Percentiles rank a stretch among this genome's conserved stretches.
phyloP scores from a whole-genome alignment of 176 grass and related monocot genomes.

The Oryza glumipatula region DNA sequence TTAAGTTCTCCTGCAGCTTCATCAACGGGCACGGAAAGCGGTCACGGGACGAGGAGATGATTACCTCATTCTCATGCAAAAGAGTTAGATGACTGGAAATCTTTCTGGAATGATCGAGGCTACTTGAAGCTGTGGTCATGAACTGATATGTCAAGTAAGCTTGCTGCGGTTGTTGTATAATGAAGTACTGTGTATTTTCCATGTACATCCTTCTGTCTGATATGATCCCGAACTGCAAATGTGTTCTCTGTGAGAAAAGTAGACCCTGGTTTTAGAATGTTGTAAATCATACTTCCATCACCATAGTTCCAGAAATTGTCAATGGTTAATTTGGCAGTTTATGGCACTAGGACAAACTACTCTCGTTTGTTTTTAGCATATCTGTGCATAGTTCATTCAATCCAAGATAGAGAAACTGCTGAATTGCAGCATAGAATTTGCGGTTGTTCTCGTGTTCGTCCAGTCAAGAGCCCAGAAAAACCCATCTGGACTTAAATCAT shows the following conservation, averaged over 20 bases:
- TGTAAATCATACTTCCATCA: background rate
- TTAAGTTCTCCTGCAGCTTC: constrained; percentile 54
- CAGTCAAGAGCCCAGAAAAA: too few species aligned
- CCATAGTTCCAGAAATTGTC: too few species aligned
- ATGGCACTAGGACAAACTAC: too few species aligned
- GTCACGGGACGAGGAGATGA: constrained; percentile 38
- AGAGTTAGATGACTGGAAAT: constrained; percentile 36
- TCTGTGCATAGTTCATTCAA: too few species aligned
- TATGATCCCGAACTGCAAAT: background rate
- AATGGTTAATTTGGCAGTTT: too few species aligned
- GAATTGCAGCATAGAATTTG: too few species aligned
- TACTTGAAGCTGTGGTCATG: background rate
- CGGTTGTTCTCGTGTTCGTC: too few species aligned
- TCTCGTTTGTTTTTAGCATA: too few species aligned
- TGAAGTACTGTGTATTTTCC: background rate
- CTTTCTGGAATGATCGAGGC: background rate
- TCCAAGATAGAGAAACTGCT: too few species aligned
- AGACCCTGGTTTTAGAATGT: background rate
- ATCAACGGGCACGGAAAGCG: constrained; percentile 41
- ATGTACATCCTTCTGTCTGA: background rate
- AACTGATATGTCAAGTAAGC: background rate
- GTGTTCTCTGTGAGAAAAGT: constrained; percentile 1
- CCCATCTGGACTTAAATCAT: too few species aligned
- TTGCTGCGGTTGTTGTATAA: background rate
- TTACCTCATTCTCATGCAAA: constrained; percentile 38